Base-by-base conservation (phyloP, 2,329 filamentous ascomycete species). In the Gliomastix tumulicola region DNA sequence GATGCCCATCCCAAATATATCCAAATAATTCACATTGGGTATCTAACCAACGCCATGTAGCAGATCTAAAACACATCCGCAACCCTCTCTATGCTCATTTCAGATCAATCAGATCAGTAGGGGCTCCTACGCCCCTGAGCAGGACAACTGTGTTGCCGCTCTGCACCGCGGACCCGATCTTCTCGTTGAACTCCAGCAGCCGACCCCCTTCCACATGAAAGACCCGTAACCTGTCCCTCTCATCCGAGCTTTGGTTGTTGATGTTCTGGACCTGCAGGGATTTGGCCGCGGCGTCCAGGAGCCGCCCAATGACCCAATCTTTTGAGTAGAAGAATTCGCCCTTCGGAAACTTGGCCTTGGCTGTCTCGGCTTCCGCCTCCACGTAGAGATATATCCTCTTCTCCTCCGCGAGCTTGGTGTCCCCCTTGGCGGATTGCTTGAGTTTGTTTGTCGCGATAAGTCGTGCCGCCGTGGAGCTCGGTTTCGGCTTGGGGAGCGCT, bases 151-250 rank as follows among this genome's bases (percentile, higher is more conserved):
- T 96, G 55, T 98, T 90, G 2, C 92, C 92, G 47, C 76, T 89
- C 45, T 77, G 76, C 40, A 94, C 67, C 20, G 70, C 71, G 36
- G 70, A 69, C 5, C 88, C 88, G 38, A 95, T 69, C 66, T 90
- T 89, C 60, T 96, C 89, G 18, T 75, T 79, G 51, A 94, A 98
- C 41, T 92, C 89, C 44, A 98, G 60, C 43, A 98, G 59, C 40
- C 88, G 69, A 0, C 92, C 92, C 0, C 84, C 86, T 55, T 98
- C 89, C 1, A 98, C 86, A 56, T 97, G 89, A 53, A 95, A 98
- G 0, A 98, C 79, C 8, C 92, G 68, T 45, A 98, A 57, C 59
- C 84, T 84, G 41, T 88, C 82, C 55, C 84, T 80, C 63, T 94
- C 87, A 11, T 82, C 74, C 4, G 73, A 75, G 1, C 78, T 81